Base-by-base conservation (phyloP, 225 moss, liverwort and hornwort genomes). In the Physcomitrellopsis africana region DNA sequence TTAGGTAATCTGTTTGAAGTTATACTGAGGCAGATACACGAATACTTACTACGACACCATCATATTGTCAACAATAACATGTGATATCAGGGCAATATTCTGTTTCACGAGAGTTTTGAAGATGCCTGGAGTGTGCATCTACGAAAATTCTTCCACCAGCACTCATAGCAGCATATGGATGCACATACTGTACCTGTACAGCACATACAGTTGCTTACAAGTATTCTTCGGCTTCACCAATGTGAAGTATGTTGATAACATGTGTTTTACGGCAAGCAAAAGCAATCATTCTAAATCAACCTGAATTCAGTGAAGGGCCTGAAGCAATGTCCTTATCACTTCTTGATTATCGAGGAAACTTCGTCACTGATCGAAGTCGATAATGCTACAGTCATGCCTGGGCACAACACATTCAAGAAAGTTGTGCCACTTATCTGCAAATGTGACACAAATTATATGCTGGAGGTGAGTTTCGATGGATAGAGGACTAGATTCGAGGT, bases 391-490 rank as follows among this genome's bases (percentile, higher is more conserved):
- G 79, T 58, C 82, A 69, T 73, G 51, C 77, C 71, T 8, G 76
- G 82, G 37, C 60, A 60, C 59, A 26, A 77, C 52, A 45, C 70
- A 48, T 82, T 78, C 65, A 82, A 70, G 70, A 86, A 77, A 2
- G 80, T 62, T 19, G 77, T 82, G 43, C 60, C 73, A 77, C 82
- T 80, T 24, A 80, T 74, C 86, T 86, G 68, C 70, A 68, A 37
- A 56, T 3, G 24, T 11, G 76, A 11, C 9, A 11, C 15, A 60
- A 19, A 53, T 73, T 17, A 54, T 13, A 12, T 68, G 4, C 9
- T 15, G 1, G 18, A 59, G 2, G 7, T 7, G 13, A n/a, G 1
- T 19, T 52, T 52, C 37, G 11, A 55, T 17, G 12, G 42, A 3
- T 43, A 37, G n/a, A 1, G 37, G 13, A 51, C 7, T 5, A 43